Conservation (phyloP, 202 grass and related monocot species). For the Eragrostis tef region DNA sequence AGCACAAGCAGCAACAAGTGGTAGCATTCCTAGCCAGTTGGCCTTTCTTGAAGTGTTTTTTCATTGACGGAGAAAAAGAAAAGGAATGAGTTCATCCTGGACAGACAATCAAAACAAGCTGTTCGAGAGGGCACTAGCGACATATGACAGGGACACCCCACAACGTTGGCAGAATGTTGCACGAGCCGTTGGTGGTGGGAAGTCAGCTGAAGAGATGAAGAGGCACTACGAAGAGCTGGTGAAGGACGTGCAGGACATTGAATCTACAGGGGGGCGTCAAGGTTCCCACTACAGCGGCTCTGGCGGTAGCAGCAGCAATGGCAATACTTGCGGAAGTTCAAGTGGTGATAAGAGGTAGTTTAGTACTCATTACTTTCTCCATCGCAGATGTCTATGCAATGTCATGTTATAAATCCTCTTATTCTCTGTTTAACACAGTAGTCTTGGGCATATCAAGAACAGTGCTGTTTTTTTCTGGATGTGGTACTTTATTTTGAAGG, state of each 20-base stretch:
- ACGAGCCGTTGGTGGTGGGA: conserved; percentile 60
- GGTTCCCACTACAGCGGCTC: conserved; percentile 35
- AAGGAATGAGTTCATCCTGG: conserved; percentile 63
- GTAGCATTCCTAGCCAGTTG: conserved; percentile 23
- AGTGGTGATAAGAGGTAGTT: conserved; percentile 60
- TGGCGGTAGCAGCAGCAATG: conserved; percentile 35
- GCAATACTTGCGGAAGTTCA: conserved; percentile 44
- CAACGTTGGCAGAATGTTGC: conserved; percentile 79
- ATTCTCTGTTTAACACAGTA: neutral
- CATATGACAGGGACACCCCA: conserved; percentile 63
- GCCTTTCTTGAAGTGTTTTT: conserved; percentile 33
- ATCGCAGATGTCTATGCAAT: conserved; percentile 29
- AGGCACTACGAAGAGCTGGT: conserved; percentile 54
- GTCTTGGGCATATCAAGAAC: conserved; percentile 7
- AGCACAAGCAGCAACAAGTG: conserved; percentile 43
- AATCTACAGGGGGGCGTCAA: conserved; percentile 30
- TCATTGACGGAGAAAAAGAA: conserved; percentile 8
- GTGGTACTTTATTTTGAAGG: conserved; percentile 29
- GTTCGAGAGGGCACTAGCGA: conserved; percentile 64
- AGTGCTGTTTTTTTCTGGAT: conserved; percentile 26
- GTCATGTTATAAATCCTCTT: conserved; percentile 29
- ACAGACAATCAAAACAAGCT: conserved; percentile 62
- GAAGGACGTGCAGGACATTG: conserved; percentile 54
- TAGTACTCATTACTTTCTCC: conserved; percentile 18
- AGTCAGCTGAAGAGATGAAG: conserved; percentile 64